Base-by-base conservation (phyloP, 345 rosid species). In the Lepidium africanum region DNA sequence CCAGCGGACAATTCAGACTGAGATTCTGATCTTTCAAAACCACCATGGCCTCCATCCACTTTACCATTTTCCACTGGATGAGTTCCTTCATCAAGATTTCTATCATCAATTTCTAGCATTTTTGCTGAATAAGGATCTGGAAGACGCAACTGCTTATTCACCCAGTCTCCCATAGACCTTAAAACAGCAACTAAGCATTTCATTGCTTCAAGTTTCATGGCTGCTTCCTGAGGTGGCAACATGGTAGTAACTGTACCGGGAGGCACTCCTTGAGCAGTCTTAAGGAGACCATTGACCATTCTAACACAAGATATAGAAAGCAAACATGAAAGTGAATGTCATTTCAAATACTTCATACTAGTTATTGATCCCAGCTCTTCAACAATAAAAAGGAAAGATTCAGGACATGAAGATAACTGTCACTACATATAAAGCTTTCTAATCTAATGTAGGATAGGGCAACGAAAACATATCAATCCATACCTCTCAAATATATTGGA, bases 241-340 rank as follows among this genome's bases (percentile, higher is more conserved):
- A 95, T 75, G 10, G 92, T 83, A 70, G 97, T 87, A 63, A 81
- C 77, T 42, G 87, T 76, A 63, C 96, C 90, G 32, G 97, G 96
- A 52, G 90, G 96, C 46, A 85, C 87, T 75, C 99, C 99, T 85
- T 91, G 99, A 57, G 97, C 96, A 71, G 97, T 95, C 86, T 95
- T 95, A 73, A 95, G 96, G 78, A 95, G 96, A 79, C 99, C 99
- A 82, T 89, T 95, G 81, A 95, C 99, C 96, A 95, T 89, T 81
- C 99, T 95, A 84, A 47, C 70, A 55, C 63, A 69, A 61, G 50
- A 46, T 46, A 47, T 36, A 68, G 36, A 45, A 16, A 39, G 68
- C n/a, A 77, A 63, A 68, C 5, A 75, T n/a, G 33, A 42, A 60
- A 51, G 57, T 65, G 49, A 46, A 70, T 43, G 40, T 59, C 33